Evolutionary conservation across 2,329 filamentous ascomycete genomes (phyloP), one percentile per base, ranked within the genome.

Genomic region (Elsinoe australis): DNA sequence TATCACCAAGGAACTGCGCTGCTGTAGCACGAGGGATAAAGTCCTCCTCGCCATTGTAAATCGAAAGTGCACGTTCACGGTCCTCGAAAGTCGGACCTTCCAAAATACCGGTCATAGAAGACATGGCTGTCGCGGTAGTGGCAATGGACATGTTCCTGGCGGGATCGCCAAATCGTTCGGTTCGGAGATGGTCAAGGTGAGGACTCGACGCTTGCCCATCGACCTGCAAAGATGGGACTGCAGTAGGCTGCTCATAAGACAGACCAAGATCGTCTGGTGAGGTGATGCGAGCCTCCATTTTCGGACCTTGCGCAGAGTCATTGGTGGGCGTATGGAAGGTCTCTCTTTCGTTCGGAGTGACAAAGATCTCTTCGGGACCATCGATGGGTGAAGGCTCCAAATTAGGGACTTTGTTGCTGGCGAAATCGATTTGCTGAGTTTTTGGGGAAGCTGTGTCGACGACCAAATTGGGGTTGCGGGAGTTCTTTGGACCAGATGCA

Each of bases 1-100:
- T 63, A 55, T 92, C 87, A 56, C 92, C 92, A 67, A 95, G 82
- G 82, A 87, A 94, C 21, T 87, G 78, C 19, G 89, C 88, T 12
- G 89, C 87, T 61, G 84, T 83, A 24, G 83, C 80, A 59, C 87
- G 88, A 32, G 76, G 75, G 17, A 92, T 81, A 51, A 89, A 84
- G 45, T 87, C 82, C 60, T 95, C 88, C 52, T 83, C 79, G 31
- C 89, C 88, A 49, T 90, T 83, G 61, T 79, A 96, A 32, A 98
- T 87, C 59, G 81, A 82, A 56, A 82, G 76, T 1, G 90, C 92
- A 61, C 85, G 86, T 55, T 84, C 78, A 15, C 77, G 74, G 57
- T 95, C 88, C 50, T 85, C 80, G 29, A 80, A 76, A 1, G 78
- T 70, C 3, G 72, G 69, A 75, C 67, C 63, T n/a, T 55, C 55